phyloP scores from a whole-genome alignment of 495 filamentous ascomycete species.

The Astrocystis sublimbata region DNA sequence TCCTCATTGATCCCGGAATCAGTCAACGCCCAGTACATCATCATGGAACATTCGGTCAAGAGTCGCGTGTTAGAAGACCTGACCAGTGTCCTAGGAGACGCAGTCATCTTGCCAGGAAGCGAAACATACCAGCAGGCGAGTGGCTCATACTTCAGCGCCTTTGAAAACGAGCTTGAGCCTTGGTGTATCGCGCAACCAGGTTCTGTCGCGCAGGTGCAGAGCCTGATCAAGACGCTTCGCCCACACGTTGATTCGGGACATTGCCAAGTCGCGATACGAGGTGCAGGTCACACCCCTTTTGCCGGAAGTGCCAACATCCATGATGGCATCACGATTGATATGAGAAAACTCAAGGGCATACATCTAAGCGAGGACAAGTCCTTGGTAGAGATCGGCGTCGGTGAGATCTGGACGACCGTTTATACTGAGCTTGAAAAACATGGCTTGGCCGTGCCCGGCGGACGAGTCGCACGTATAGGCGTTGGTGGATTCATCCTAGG shows the following conservation, averaged over 20 bases:
- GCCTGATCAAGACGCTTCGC: not conserved
- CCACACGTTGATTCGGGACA: constrained; percentile 1
- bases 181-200: constrained; percentile 6
- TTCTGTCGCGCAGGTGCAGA: constrained; percentile 3
- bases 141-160: constrained; percentile 14
- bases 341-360: constrained; percentile 43
- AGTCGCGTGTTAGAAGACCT: not conserved
- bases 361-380: constrained; percentile 28
- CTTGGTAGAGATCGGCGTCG: constrained; percentile 37
- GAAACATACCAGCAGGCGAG: constrained; percentile 13
- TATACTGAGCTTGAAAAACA: constrained; percentile 46
- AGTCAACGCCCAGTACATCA: too few species aligned
- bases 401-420: constrained; percentile 47
- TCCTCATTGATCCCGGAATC: too few species aligned
- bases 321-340: constrained; percentile 52
- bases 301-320: constrained; percentile 42
- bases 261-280: constrained; percentile 38
- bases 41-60: not conserved
- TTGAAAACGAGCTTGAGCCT: constrained; percentile 14
- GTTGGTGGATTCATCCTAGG: constrained; percentile 55
- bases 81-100: not conserved
- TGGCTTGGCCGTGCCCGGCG: constrained; percentile 46
- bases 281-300: constrained; percentile 45
- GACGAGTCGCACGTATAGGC: constrained; percentile 50
- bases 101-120: constrained; percentile 8